Evolutionary conservation across 2,329 filamentous ascomycete genomes (phyloP).

Genomic region (Ophiocordyceps camponoti-rufipedis): DNA sequence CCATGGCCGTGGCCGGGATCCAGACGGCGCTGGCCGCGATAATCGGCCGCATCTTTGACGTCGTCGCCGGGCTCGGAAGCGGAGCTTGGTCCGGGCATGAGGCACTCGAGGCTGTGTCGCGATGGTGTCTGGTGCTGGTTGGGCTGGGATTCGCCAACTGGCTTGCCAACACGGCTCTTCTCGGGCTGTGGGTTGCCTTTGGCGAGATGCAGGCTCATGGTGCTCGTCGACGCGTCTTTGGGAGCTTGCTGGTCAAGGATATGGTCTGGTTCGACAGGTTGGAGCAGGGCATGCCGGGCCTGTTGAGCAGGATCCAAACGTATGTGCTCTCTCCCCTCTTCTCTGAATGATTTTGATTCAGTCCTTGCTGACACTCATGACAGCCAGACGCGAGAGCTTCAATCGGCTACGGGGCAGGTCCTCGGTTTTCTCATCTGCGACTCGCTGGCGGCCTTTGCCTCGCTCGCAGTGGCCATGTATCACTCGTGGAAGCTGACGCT

Average conservation of each 20-base stretch:
- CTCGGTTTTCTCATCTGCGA: slow-evolving; percentile 53
- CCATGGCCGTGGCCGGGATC: slow-evolving; percentile 40
- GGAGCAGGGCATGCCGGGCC: slow-evolving; percentile 50
- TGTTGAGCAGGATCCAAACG: slow-evolving; percentile 58
- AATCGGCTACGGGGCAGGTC: slow-evolving; percentile 62
- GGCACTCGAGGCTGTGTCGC: slow-evolving; percentile 36
- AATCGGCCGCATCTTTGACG: slow-evolving; percentile 57
- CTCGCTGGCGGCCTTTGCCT: slow-evolving; percentile 42
- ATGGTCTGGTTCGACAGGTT: slow-evolving; percentile 69
- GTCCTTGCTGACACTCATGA: background rate
- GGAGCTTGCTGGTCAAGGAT: slow-evolving; percentile 49
- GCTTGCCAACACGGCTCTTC: slow-evolving; percentile 47
- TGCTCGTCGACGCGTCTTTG: slow-evolving; percentile 47
- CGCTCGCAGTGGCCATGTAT: slow-evolving; percentile 54
- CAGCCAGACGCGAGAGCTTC: slow-evolving; percentile 69
- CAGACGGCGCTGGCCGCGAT: slow-evolving; percentile 50
- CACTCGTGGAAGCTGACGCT: slow-evolving; percentile 74
- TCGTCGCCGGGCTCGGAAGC: slow-evolving; percentile 47
- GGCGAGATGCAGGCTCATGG: slow-evolving; percentile 62
- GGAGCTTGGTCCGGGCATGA: slow-evolving; percentile 27
- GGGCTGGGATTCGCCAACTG: slow-evolving; percentile 47
- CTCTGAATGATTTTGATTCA: background rate
- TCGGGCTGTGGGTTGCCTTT: slow-evolving; percentile 55
- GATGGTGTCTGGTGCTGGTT: slow-evolving; percentile 43
- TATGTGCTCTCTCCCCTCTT: slow-evolving; percentile 20